phyloP scores from a whole-genome alignment of 208 protist species.

The Leishmania aethiopica region DNA sequence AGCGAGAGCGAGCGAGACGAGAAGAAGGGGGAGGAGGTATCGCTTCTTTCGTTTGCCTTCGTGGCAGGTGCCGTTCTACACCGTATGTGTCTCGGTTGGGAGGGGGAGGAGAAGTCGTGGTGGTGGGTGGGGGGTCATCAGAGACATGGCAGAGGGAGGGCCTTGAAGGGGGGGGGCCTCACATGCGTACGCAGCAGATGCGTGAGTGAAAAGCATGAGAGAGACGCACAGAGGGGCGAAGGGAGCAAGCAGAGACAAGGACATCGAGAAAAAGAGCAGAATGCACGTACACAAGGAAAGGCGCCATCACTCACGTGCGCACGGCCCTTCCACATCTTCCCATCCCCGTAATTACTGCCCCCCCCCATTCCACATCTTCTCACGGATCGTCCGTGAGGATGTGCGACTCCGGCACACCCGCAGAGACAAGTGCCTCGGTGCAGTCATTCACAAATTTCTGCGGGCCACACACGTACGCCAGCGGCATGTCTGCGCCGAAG shows the following conservation, averaged over 20 bases:
- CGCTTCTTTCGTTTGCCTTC: not conserved
- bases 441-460: conserved; percentile 51
- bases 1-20: too few species aligned
- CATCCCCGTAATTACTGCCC: too few species aligned
- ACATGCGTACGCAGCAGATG: not conserved
- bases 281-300: not conserved
- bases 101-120: not conserved
- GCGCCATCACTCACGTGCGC: not conserved
- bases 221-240: not conserved
- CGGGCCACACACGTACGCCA: conserved; percentile 78
- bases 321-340: not conserved
- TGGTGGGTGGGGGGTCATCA: too few species aligned
- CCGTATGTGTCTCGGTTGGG: not conserved
- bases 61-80: not conserved
- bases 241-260: not conserved
- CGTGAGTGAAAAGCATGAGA: not conserved
- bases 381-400: conserved; percentile 69
- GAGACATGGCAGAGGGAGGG: too few species aligned
- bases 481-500: conserved; percentile 40
- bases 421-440: conserved; percentile 41
- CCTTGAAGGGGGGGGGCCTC: not conserved
- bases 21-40: not conserved
- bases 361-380: not conserved
- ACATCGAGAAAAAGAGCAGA: not conserved
- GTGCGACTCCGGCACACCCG: conserved; percentile 52